These are phyloP conservation scores for Lichenothelia convexa DNA, from an alignment of 495 filamentous ascomycete genomes.

Conservation along the genomic window DNA sequence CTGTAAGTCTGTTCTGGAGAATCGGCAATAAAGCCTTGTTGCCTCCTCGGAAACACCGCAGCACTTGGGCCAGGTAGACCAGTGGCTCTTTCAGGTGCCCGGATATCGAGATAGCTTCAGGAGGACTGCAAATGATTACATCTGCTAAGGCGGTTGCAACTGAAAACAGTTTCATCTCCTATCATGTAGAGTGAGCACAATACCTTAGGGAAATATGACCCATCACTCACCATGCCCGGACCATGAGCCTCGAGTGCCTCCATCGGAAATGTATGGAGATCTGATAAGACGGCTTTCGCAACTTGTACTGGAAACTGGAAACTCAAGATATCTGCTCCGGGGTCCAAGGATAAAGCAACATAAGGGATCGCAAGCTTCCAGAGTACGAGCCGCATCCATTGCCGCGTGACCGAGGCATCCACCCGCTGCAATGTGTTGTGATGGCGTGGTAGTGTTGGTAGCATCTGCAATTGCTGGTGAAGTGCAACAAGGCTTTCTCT, in stretches of 20 bases:
- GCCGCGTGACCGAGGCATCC: slow-evolving; percentile 28
- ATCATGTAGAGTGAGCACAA: neutral
- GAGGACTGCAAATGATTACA: slow-evolving; percentile 17
- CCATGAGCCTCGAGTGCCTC: slow-evolving; percentile 22
- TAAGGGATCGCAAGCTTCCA: slow-evolving; percentile 24
- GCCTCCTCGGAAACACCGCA: slow-evolving; percentile 6
- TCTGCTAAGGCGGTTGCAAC: slow-evolving; percentile 30
- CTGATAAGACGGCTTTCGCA: slow-evolving; percentile 23
- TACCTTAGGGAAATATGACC: neutral
- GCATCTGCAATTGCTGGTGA: slow-evolving; percentile 21
- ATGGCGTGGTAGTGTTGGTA: slow-evolving; percentile 11
- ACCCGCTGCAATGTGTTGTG: slow-evolving; percentile 27
- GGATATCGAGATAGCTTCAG: neutral
- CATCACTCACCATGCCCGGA: slow-evolving; percentile 17
- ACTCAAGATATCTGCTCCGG: slow-evolving; percentile 7
- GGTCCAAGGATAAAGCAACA: slow-evolving; percentile 3
- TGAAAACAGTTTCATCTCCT: slow-evolving; percentile 30
- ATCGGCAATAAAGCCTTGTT: slow-evolving; percentile 6
- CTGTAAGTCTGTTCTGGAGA: slow-evolving; percentile 7
- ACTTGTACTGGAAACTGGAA: slow-evolving; percentile 24
- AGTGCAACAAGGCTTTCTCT: slow-evolving; percentile 17
- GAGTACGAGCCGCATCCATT: slow-evolving; percentile 30
- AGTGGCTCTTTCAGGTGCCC: slow-evolving; percentile 6
- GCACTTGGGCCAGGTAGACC: slow-evolving; percentile 4
- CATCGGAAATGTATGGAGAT: slow-evolving; percentile 23